Evolutionary conservation across 208 protist species (phyloP).

Genomic region (Porcisia hertigi): DNA sequence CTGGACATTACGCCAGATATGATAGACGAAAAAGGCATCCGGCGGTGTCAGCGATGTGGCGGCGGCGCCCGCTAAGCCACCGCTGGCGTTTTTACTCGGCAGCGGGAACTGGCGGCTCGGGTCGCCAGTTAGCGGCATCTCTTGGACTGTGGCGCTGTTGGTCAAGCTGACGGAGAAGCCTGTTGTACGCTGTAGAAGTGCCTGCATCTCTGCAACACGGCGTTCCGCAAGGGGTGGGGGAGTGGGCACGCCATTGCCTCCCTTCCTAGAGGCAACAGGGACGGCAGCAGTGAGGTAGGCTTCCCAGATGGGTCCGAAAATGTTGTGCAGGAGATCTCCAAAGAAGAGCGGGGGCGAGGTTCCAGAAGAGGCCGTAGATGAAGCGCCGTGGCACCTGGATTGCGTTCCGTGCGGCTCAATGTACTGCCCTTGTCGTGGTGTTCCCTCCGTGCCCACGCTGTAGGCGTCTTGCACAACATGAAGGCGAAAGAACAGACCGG

Average conservation of each 20-base stretch:
- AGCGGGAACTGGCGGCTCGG: constrained; percentile 25
- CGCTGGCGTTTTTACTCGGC: background rate
- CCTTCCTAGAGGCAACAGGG: background rate
- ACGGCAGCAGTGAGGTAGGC: constrained; percentile 61
- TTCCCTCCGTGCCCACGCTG: constrained; percentile 23
- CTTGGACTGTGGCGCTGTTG: constrained; percentile 43
- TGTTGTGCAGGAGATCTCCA: constrained; percentile 91
- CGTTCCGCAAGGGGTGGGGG: background rate
- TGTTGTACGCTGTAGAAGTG: constrained; percentile 90
- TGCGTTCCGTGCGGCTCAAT: background rate
- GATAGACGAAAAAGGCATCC: constrained; percentile 97
- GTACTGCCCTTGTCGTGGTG: background rate
- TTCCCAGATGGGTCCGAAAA: constrained; percentile 98
- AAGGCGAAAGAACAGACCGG: constrained; percentile 44
- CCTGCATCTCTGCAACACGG: constrained; percentile 63
- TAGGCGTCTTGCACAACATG: constrained; percentile 57
- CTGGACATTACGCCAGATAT: constrained; percentile 97
- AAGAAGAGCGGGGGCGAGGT: constrained; percentile 49
- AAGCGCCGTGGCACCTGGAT: background rate
- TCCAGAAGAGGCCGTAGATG: background rate
- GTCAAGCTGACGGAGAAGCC: constrained; percentile 79
- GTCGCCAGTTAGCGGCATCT: constrained; percentile 37
- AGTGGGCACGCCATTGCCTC: background rate
- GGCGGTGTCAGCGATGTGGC: constrained; percentile 67
- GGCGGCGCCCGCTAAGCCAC: background rate